Percentiles rank a stretch among this genome's conserved stretches.
phyloP scores from a whole-genome alignment of 257 asterid species.

The Mitragyna speciosa region DNA sequence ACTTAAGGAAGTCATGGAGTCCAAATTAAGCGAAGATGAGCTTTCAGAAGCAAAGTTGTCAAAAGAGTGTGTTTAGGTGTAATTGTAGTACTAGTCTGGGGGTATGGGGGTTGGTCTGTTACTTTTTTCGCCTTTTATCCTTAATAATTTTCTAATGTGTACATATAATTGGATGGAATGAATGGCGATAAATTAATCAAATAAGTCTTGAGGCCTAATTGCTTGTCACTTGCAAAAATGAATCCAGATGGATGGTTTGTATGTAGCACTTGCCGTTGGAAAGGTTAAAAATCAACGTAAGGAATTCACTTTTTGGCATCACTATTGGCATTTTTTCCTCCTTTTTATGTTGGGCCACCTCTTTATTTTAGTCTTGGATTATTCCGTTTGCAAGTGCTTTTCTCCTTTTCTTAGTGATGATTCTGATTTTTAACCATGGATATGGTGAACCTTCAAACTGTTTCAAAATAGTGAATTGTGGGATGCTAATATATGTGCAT shows the following conservation, averaged over 20 bases:
- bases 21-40: conserved; percentile 36
- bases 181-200: not conserved
- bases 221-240: conserved; percentile 1
- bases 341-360: conserved; percentile 3
- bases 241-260: not conserved
- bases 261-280: not conserved
- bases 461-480: not conserved
- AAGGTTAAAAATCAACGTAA: not conserved
- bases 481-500: no score
- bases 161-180: conserved; percentile 27
- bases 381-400: conserved; percentile 14
- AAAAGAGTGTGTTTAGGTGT: conserved; percentile 37
- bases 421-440: no score
- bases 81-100: conserved; percentile 27
- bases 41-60: conserved; percentile 20
- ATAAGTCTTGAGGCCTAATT: not conserved
- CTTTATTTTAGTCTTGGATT: conserved; percentile 12
- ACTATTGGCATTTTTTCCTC: not conserved
- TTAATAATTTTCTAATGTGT: conserved; percentile 15
- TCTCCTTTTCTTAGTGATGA: not conserved
- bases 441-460: not conserved
- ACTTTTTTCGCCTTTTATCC: not conserved
- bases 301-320: not conserved
- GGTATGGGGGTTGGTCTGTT: conserved; percentile 7
- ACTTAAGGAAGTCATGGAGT: conserved; percentile 56